These are phyloP conservation scores for Daldinia grandis DNA, from an alignment of 495 filamentous ascomycete species.

Conservation along the genomic window DNA sequence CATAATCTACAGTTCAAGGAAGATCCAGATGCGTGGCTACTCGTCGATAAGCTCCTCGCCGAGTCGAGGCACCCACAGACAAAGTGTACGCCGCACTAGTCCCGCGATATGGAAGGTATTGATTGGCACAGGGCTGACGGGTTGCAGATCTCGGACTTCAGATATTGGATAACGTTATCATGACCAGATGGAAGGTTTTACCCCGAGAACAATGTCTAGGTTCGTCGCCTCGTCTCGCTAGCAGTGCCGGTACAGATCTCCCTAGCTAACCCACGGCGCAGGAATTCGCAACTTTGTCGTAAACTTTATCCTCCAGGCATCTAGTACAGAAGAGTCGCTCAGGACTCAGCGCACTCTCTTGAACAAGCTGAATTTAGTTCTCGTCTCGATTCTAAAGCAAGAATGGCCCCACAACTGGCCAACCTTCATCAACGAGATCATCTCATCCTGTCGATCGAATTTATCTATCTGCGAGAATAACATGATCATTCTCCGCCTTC, in stretches of 20 bases:
- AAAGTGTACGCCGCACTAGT: slow-evolving; percentile 73
- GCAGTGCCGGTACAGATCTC: not conserved
- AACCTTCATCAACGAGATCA: slow-evolving; percentile 99
- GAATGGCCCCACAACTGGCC: slow-evolving; percentile 99
- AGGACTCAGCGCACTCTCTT: slow-evolving; percentile 82
- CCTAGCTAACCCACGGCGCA: slow-evolving; percentile 48
- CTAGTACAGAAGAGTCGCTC: slow-evolving; percentile 84
- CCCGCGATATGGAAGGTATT: slow-evolving; percentile 5
- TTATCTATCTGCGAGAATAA: slow-evolving; percentile 99
- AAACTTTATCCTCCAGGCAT: slow-evolving; percentile 93
- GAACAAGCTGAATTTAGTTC: slow-evolving; percentile 97
- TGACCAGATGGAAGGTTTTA: slow-evolving; percentile 98
- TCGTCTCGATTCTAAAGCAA: slow-evolving; percentile 97
- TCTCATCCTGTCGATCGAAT: slow-evolving; percentile 91
- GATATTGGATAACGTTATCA: slow-evolving; percentile 96
- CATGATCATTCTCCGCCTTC: slow-evolving; percentile 94
- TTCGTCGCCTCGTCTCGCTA: slow-evolving; percentile 46
- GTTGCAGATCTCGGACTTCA: slow-evolving; percentile 86
- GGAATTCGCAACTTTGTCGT: slow-evolving; percentile 99
- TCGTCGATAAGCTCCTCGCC: slow-evolving; percentile 94
- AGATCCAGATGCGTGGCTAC: slow-evolving; percentile 95
- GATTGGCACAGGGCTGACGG: slow-evolving; percentile 55
- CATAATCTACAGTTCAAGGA: slow-evolving; percentile 83
- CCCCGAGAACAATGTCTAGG: slow-evolving; percentile 95
- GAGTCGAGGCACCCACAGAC: slow-evolving; percentile 91